Evolutionary conservation across 1,284 basidiomycete genomes (phyloP).

Genomic region (Anthracocystis setariae): DNA sequence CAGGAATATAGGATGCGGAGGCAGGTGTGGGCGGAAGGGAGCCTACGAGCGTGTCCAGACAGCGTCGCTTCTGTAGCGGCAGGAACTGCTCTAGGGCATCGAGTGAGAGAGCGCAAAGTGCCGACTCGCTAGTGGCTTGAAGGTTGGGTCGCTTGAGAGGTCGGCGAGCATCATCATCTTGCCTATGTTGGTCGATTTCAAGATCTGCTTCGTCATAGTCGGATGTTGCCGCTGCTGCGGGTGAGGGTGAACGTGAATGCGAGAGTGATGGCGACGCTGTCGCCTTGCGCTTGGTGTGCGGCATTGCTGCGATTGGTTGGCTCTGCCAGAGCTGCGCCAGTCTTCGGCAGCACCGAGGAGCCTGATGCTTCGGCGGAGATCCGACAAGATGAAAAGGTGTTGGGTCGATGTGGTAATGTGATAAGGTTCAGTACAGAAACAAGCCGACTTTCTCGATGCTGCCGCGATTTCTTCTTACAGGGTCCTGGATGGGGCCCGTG

Average conservation of each 20-base stretch:
- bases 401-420: too few species aligned
- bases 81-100: slow-evolving; percentile 11
- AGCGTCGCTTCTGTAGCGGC: slow-evolving; percentile 21
- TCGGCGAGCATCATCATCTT: not conserved
- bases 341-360: too few species aligned
- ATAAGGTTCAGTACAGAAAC: too few species aligned
- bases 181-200: slow-evolving; percentile 17
- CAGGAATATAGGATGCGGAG: not conserved
- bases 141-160: slow-evolving; percentile 14
- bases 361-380: too few species aligned
- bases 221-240: not conserved
- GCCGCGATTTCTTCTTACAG: not conserved
- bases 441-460: too few species aligned
- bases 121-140: not conserved
- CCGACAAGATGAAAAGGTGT: too few species aligned
- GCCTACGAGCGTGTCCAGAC: slow-evolving; percentile 30
- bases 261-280: too few species aligned
- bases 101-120: slow-evolving; percentile 14
- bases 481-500: not conserved
- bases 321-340: too few species aligned
- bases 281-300: too few species aligned
- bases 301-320: too few species aligned
- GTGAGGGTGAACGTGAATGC: too few species aligned
- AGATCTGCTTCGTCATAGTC: slow-evolving; percentile 10
- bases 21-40: slow-evolving; percentile 11